phyloP scores from a whole-genome alignment of 2,329 filamentous ascomycete genomes.

The Cordyceps cicadae region DNA sequence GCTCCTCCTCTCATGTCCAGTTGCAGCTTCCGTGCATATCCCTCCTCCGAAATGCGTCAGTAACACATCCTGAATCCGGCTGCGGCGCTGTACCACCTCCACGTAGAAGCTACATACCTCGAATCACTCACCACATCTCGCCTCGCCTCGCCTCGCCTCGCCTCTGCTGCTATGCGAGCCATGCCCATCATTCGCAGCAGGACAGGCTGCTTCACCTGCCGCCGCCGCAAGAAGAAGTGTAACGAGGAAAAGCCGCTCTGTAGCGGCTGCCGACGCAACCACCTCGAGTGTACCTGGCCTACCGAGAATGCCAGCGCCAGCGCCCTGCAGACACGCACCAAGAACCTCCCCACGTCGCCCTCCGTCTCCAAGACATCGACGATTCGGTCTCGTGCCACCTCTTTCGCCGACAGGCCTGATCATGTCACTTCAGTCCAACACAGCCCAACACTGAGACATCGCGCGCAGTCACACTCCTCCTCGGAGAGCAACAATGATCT shows the following conservation, averaged over 20 bases:
- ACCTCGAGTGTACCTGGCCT: constrained; percentile 45
- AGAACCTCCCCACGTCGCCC: neutral
- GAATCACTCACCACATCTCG: neutral
- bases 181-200: constrained; percentile 28
- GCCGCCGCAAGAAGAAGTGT: constrained; percentile 46
- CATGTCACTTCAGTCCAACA: neutral
- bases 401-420: neutral
- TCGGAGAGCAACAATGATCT: neutral
- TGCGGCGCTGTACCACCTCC: neutral
- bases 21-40: neutral
- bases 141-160: too few species aligned
- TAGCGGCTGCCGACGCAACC: constrained; percentile 44
- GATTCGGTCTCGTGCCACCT: neutral
- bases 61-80: neutral
- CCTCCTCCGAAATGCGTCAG: neutral
- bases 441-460: neutral
- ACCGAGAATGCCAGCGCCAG: constrained; percentile 14
- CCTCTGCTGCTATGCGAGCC: constrained; percentile 5
- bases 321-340: constrained; percentile 4
- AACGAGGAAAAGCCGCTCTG: constrained; percentile 45
- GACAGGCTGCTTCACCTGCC: constrained; percentile 40
- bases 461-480: constrained; percentile 3
- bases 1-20: too few species aligned
- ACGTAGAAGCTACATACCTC: neutral
- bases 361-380: neutral